These are phyloP conservation scores for Ceratocystis papillata DNA, from an alignment of 2,329 filamentous ascomycete genomes.

Conservation along the genomic window DNA sequence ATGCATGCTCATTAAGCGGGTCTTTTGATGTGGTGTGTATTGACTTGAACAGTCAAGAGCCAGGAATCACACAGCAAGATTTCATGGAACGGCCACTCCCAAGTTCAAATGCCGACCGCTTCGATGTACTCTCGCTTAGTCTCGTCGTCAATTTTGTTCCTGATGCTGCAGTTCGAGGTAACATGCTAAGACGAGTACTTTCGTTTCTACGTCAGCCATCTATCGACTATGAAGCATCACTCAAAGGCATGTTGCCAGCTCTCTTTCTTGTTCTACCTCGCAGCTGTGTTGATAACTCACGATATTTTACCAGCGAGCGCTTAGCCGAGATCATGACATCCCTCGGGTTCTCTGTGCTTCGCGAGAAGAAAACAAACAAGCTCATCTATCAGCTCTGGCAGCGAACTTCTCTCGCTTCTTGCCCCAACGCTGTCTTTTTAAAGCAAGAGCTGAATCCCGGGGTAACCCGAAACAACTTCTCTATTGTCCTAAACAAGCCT, in stretches of 20 bases:
- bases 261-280: conserved; percentile 85
- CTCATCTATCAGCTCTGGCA: conserved; percentile 85
- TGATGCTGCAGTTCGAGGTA: conserved; percentile 59
- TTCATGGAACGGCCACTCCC: conserved; percentile 85
- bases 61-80: conserved; percentile 75
- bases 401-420: conserved; percentile 30
- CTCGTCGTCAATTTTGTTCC: conserved; percentile 92
- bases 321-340: conserved; percentile 63
- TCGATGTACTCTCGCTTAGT: conserved; percentile 85
- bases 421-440: conserved; percentile 37
- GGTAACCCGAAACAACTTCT: conserved; percentile 76
- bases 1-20: conserved; percentile 66
- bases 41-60: conserved; percentile 77
- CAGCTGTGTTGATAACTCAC: conserved; percentile 78
- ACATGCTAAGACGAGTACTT: conserved; percentile 71
- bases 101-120: conserved; percentile 47
- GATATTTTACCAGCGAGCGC: conserved; percentile 67
- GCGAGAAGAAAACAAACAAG: conserved; percentile 67
- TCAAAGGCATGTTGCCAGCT: conserved; percentile 45
- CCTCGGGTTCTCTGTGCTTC: conserved; percentile 58
- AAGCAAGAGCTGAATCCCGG: conserved; percentile 74
- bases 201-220: conserved; percentile 49
- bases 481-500: conserved; percentile 52
- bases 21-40: conserved; percentile 69
- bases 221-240: conserved; percentile 18